Percentiles rank a stretch among this genome's conserved stretches.
phyloP scores from a whole-genome alignment of 1,284 basidiomycete species.

The Irpex lacteus region DNA sequence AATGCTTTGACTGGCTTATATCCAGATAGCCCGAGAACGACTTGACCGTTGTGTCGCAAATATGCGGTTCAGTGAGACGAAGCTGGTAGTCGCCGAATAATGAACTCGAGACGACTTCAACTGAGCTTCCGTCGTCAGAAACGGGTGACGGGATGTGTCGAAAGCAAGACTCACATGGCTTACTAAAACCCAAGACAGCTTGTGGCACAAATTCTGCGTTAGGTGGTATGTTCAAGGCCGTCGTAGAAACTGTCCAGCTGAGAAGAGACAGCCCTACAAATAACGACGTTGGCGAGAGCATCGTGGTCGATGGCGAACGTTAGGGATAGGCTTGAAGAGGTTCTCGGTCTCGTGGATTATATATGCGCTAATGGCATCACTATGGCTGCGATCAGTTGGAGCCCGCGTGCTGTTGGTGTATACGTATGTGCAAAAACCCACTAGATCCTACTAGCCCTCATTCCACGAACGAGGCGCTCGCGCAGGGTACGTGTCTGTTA shows the following conservation, averaged over 20 bases:
- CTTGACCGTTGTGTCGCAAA: conserved; percentile 53
- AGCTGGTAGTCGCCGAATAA: conserved; percentile 31
- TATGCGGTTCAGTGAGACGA: conserved; percentile 40
- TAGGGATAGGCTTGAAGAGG: background rate
- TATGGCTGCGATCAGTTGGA: background rate
- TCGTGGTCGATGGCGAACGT: background rate
- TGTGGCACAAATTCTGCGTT: background rate
- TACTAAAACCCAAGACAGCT: background rate
- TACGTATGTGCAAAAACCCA: too few species aligned
- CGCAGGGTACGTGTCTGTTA: too few species aligned
- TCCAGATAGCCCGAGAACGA: conserved; percentile 63
- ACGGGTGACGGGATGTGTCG: too few species aligned
- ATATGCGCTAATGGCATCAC: background rate
- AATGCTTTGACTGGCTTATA: conserved; percentile 50
- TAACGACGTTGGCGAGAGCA: background rate
- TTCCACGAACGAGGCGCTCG: too few species aligned
- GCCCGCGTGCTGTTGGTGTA: too few species aligned
- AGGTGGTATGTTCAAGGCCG: background rate
- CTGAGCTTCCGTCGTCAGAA: background rate
- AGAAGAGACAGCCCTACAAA: background rate
- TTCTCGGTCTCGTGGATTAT: background rate
- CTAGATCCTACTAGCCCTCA: too few species aligned
- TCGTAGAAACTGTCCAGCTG: background rate
- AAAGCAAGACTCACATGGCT: background rate
- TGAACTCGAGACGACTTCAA: conserved; percentile 23